Base-by-base conservation (phyloP, 2,329 filamentous ascomycete species). In the Rhinocladiella similis region DNA sequence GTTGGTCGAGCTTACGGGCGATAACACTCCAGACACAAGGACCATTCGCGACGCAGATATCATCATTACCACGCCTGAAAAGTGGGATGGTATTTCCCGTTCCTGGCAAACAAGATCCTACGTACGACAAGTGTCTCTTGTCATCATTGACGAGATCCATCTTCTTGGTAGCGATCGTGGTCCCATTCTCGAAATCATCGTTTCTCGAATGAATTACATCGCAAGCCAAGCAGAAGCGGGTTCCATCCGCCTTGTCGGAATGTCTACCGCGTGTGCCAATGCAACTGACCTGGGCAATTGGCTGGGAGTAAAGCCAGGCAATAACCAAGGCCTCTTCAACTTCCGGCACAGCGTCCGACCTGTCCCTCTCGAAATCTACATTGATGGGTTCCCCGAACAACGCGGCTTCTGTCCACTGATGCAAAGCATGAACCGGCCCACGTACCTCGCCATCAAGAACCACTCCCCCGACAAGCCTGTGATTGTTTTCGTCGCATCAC, bases 11-110 rank as follows among this genome's bases (percentile, higher is more conserved):
- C 78, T 99, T 77, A 99, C 95, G 12, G 92, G 89, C 78, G 94
- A 99, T 76, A 99, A 97, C 68, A 99, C 95, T 0, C 95, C 95
- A 0, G 94, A 99, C 69, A 99, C 94, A 0, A 83, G 91, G 49
- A 97, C 93, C 0, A 99, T 99, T 66, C 85, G 92, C 65, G 89
- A 97, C 69, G 94, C 94, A 3, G 94, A 99, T 70, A 91, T 99
- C 60, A 99, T 99, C 66, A 91, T 99, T 67, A 99, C 94, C 0
- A 99, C 95, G 0, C 95, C 94, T n/a, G 94, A 99, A 75, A 99
- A 99, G 72, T 99, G 94, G 94, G 95, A 99, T 70, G 95, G 95
- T 83, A 97, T 99, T 65, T 96, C 91, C 66, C 89, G 94, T 83
- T 96, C 90, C 68, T 99, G 95, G 94, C 92, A 97, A 72, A 97